Evolutionary conservation across 345 rosid species (phyloP).

Genomic region (Physaria fendleri): DNA sequence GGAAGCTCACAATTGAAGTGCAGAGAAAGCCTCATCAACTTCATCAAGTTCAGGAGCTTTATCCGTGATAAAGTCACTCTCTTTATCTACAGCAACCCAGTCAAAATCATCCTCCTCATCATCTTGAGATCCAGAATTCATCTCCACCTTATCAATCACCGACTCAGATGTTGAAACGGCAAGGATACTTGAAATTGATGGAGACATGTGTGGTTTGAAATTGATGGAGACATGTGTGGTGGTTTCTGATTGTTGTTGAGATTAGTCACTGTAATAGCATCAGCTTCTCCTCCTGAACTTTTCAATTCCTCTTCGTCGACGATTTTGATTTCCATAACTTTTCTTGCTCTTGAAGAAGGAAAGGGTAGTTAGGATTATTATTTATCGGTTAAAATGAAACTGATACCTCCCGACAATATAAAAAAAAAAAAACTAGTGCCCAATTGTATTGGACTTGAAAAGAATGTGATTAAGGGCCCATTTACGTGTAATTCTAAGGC

Average conservation of each 20-base stretch:
- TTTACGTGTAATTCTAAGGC: background rate
- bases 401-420: too few relatives aligned
- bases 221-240: background rate
- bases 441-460: background rate
- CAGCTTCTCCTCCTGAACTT: background rate
- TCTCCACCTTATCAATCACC: constrained; percentile 19
- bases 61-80: constrained; percentile 33
- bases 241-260: background rate
- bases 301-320: background rate
- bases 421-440: too few relatives aligned
- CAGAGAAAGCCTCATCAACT: constrained; percentile 68
- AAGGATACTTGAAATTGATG: background rate
- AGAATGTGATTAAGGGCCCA: background rate
- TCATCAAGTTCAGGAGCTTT: constrained; percentile 68
- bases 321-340: constrained; percentile 14
- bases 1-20: constrained; percentile 55
- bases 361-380: background rate
- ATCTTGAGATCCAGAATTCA: constrained; percentile 16
- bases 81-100: constrained; percentile 53
- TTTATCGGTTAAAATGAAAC: too few relatives aligned
- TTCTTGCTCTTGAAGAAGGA: constrained; percentile 24
- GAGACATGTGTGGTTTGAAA: background rate
- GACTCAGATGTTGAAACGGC: constrained; percentile 32
- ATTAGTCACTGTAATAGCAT: background rate
- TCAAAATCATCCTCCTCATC: constrained; percentile 44